Evolutionary conservation across 208 protist genomes (phyloP).

Genomic region (Leishmania aethiopica): DNA sequence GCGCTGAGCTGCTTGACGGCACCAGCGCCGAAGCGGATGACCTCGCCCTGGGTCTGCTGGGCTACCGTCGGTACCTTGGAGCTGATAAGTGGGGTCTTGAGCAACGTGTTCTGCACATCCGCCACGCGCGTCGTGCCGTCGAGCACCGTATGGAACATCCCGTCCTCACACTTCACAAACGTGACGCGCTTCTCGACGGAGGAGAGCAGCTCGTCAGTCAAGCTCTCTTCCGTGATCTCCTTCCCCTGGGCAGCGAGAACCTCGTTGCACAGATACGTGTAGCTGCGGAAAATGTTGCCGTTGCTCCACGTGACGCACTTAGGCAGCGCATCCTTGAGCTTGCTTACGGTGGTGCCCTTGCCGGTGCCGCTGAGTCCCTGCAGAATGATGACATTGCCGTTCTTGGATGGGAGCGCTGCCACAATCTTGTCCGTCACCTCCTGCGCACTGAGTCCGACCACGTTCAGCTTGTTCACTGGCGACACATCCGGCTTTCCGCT

Average conservation of each 20-base stretch:
- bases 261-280: constrained; percentile 83
- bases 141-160: constrained; percentile 70
- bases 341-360: constrained; percentile 89
- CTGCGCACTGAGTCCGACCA: constrained; percentile 73
- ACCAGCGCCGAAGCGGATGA: constrained; percentile 78
- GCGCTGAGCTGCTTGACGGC: constrained; percentile 72
- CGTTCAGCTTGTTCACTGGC: constrained; percentile 58
- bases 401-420: constrained; percentile 43
- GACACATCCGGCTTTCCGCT: constrained; percentile 40
- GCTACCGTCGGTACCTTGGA: constrained; percentile 86
- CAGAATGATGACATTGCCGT: constrained; percentile 88
- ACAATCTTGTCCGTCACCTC: constrained; percentile 82
- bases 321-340: constrained; percentile 73
- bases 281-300: constrained; percentile 92
- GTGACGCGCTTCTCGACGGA: constrained; percentile 64
- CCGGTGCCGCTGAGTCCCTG: constrained; percentile 92
- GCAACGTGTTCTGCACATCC: constrained; percentile 89
- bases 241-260: constrained; percentile 51
- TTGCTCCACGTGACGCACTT: constrained; percentile 92
- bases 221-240: constrained; percentile 44
- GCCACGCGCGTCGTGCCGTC: constrained; percentile 63
- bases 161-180: constrained; percentile 65
- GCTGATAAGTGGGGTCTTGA: constrained; percentile 85
- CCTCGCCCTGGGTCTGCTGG: constrained; percentile 91
- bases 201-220: constrained; percentile 66